These are phyloP conservation scores for Nitzschia inconspicua DNA, from an alignment of 108 stramenopile genomes.

Conservation along the genomic window DNA sequence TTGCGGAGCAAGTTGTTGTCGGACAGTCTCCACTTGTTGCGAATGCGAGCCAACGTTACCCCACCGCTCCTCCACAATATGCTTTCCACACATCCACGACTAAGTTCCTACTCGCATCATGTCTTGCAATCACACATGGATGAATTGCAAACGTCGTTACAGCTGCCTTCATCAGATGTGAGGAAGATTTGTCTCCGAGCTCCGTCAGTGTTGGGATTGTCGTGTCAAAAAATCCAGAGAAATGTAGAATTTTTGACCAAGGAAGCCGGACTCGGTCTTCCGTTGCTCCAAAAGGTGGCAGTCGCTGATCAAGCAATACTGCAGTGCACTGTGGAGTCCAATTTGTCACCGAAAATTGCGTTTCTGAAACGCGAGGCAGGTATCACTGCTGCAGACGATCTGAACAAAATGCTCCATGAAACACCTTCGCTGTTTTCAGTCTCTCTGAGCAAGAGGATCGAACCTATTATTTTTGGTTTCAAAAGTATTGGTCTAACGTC, in stretches of 20 bases:
- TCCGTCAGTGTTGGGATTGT: conserved; percentile 52
- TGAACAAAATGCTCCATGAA: conserved; percentile 28
- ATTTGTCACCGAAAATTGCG: conserved; percentile 42
- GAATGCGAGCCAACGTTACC: conserved; percentile 32
- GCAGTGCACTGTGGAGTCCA: conserved; percentile 37
- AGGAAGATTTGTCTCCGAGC: conserved; percentile 28
- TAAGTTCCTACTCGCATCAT: conserved; percentile 33
- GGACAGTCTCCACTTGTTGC: conserved; percentile 33
- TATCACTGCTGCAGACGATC: conserved; percentile 8
- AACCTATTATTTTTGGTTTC: conserved; percentile 32
- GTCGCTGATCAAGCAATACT: conserved; percentile 44
- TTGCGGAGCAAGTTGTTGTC: conserved; percentile 27
- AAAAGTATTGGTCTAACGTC: conserved; percentile 24
- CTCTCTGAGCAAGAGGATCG: conserved; percentile 40
- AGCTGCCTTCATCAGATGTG: conserved; percentile 29
- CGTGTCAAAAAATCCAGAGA: conserved; percentile 21
- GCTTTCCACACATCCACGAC: conserved; percentile 40
- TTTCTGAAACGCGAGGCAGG: conserved; percentile 37
- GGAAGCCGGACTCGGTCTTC: conserved; percentile 31
- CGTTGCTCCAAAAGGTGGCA: conserved; percentile 14
- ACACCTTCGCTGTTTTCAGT: conserved; percentile 42
- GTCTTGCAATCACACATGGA: conserved; percentile 34
- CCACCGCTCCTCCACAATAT: conserved; percentile 36
- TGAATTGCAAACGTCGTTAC: conserved; percentile 31
- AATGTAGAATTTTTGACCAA: conserved; percentile 35